Conservation (phyloP, 331 rosid species). For the Spiraea crenata region DNA sequence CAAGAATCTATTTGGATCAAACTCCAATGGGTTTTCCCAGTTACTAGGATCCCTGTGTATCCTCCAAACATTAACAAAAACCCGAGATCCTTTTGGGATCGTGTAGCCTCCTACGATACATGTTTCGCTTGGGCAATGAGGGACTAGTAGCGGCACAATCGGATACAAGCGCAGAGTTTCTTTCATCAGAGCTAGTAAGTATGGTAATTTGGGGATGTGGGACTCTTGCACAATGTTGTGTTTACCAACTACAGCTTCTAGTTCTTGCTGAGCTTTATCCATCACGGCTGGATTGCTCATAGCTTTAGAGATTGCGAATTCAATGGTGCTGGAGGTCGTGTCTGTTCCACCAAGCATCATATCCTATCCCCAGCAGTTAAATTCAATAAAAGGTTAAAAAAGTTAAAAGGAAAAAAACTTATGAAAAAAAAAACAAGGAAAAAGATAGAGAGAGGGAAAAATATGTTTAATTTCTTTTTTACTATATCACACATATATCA, state of each 20-base stretch:
- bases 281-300: constrained; percentile 41
- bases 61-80: constrained; percentile 77
- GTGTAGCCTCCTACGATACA: constrained; percentile 59
- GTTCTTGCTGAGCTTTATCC: constrained; percentile 48
- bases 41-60: constrained; percentile 65
- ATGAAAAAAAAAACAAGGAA: too few relatives aligned
- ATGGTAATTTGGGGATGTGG: constrained; percentile 46
- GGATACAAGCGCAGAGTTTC: constrained; percentile 78
- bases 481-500: too few relatives aligned
- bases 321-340: constrained; percentile 66
- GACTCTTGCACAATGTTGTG: constrained; percentile 66
- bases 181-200: constrained; percentile 72
- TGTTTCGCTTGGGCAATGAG: constrained; percentile 63
- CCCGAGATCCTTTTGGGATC: constrained; percentile 64
- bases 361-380: constrained; percentile 34
- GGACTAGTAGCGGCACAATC: constrained; percentile 54
- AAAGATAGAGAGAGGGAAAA: too few relatives aligned
- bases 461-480: too few relatives aligned
- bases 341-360: constrained; percentile 79
- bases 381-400: too few relatives aligned
- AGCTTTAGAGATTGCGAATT: constrained; percentile 68
- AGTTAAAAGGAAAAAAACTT: too few relatives aligned
- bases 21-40: constrained; percentile 62
- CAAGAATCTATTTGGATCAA: constrained; percentile 65
- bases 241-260: constrained; percentile 51